These are phyloP conservation scores for Aspergillus costaricaensis DNA, from an alignment of 2,329 filamentous ascomycete species.

Conservation along the genomic window DNA sequence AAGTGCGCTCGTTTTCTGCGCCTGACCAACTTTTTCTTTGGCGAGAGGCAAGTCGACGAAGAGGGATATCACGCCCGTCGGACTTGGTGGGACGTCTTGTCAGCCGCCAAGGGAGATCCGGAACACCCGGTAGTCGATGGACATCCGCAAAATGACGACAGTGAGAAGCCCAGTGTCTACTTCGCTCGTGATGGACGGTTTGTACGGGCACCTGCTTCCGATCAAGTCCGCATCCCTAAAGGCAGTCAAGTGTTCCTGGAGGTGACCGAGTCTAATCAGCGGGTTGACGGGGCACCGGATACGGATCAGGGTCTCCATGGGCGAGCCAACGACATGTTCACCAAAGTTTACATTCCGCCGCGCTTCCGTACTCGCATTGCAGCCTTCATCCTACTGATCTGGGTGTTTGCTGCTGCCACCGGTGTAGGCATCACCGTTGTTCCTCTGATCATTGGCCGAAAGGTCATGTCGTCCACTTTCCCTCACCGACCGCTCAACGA, in stretches of 20 bases:
- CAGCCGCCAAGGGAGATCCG: conserved; percentile 41
- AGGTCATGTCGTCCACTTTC: conserved; percentile 71
- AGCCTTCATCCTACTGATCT: conserved; percentile 84
- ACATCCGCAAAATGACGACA: conserved; percentile 30
- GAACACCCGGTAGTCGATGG: conserved; percentile 37
- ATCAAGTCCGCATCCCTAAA: conserved; percentile 92
- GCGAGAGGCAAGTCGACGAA: conserved; percentile 76
- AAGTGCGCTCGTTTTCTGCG: conserved; percentile 77
- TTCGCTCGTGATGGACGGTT: conserved; percentile 76
- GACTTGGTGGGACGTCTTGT: conserved; percentile 55
- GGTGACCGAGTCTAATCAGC: conserved; percentile 67
- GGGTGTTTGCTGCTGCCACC: conserved; percentile 87
- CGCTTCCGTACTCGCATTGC: conserved; percentile 78
- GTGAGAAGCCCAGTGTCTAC: conserved; percentile 49
- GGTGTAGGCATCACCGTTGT: conserved; percentile 84
- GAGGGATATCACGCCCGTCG: conserved; percentile 68
- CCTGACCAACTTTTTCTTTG: conserved; percentile 91
- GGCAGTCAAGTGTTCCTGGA: conserved; percentile 77
- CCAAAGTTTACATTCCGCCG: conserved; percentile 79
- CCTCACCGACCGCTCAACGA: conserved; percentile 80
- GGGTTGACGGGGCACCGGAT: conserved; percentile 62
- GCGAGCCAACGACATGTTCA: conserved; percentile 63
- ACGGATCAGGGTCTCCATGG: conserved; percentile 60
- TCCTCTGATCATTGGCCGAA: conserved; percentile 81
- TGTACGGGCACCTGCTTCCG: conserved; percentile 89